phyloP scores from a whole-genome alignment of 2,329 filamentous ascomycete genomes.

The Phoma herbarum region DNA sequence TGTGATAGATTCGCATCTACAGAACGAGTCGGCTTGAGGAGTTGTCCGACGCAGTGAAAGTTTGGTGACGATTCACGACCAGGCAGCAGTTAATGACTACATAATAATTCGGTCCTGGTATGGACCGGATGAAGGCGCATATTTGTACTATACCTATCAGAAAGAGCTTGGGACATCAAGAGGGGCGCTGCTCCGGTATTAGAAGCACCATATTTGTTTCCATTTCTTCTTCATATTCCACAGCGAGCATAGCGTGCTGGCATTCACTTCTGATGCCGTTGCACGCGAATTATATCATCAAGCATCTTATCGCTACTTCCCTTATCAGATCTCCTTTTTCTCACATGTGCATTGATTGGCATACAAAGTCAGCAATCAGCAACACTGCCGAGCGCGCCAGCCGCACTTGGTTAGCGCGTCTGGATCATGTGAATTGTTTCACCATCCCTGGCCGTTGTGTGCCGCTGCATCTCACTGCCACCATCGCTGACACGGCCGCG shows the following conservation, averaged over 20 bases:
- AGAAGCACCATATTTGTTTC: background rate
- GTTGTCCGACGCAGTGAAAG: background rate
- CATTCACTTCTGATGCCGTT: background rate
- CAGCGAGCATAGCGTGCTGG: constrained; percentile 14
- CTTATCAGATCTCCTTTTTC: background rate
- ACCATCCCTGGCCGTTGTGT: constrained; percentile 7
- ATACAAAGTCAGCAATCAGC: constrained; percentile 1
- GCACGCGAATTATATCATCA: constrained; percentile 1
- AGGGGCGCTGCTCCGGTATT: too few relatives aligned
- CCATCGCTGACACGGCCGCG: constrained; percentile 20
- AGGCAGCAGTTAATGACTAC: constrained; percentile 15
- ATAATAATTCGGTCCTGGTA: constrained; percentile 7
- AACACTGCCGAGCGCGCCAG: constrained; percentile 16
- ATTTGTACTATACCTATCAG: constrained; percentile 15
- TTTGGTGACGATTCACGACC: constrained; percentile 17
- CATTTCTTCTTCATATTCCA: constrained; percentile 1
- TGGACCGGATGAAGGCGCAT: constrained; percentile 3
- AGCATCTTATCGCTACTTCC: constrained; percentile 1
- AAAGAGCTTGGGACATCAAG: constrained; percentile 2
- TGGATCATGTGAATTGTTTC: constrained; percentile 24
- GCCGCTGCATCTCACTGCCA: constrained; percentile 18
- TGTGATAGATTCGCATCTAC: constrained; percentile 26
- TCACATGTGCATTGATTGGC: background rate
- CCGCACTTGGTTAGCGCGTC: constrained; percentile 7
- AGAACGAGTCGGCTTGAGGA: background rate